Conservation (phyloP, 73 alveolate genomes). For the Paramecium caudatum region DNA sequence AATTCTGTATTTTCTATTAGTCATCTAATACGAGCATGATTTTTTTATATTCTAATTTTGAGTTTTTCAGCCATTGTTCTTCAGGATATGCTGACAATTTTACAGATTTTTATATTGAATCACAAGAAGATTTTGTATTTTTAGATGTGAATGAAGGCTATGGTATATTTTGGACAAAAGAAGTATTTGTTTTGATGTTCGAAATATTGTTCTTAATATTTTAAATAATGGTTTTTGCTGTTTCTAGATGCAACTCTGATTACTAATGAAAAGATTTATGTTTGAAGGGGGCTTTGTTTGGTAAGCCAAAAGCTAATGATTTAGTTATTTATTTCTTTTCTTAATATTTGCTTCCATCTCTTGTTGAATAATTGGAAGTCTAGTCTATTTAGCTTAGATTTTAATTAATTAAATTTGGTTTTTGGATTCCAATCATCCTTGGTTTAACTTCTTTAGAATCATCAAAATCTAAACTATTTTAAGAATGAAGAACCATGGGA, state of each 20-base stretch:
- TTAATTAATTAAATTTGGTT: not conserved
- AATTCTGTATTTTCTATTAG: not conserved
- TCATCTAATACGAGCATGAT: constrained; percentile 47
- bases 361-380: not conserved
- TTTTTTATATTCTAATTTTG: constrained; percentile 46
- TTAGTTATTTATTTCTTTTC: not conserved
- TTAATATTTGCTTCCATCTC: not conserved
- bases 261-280: constrained; percentile 20
- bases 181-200: not conserved
- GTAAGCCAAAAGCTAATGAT: not conserved
- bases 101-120: not conserved
- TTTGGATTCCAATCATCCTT: not conserved
- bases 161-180: constrained; percentile 15
- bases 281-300: constrained; percentile 18
- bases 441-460: constrained; percentile 15
- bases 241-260: too few species aligned
- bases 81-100: not conserved
- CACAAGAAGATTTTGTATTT: not conserved
- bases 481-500: constrained; percentile 22
- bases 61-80: constrained; percentile 23
- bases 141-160: not conserved
- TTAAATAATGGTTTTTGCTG: too few species aligned
- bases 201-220: too few species aligned
- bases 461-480: constrained; percentile 19
- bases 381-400: not conserved